phyloP scores from a whole-genome alignment of 2,329 filamentous ascomycete genomes.

The Phaeophleospora eucalypticola region DNA sequence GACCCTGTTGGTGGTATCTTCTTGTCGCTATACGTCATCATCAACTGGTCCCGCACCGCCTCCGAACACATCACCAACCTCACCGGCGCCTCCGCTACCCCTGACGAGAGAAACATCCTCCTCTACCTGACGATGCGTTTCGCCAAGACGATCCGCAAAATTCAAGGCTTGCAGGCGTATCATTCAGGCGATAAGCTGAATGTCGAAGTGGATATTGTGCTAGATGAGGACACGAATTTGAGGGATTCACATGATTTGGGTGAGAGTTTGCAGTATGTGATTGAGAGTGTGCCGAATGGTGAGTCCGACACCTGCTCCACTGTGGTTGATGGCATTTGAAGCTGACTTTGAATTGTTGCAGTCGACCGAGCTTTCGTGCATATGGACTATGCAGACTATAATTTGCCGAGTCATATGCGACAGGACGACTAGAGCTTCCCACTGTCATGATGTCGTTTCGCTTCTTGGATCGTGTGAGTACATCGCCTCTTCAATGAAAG shows the following conservation, averaged over 20 bases:
- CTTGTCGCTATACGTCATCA: constrained; percentile 73
- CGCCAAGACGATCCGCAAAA: constrained; percentile 78
- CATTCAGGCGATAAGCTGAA: constrained; percentile 82
- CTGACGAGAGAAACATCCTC: constrained; percentile 78
- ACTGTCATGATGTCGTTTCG: no score
- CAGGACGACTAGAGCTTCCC: no score
- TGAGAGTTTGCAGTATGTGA: constrained; percentile 75
- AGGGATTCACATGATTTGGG: constrained; percentile 78
- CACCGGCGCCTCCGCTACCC: constrained; percentile 71
- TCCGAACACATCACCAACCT: constrained; percentile 75
- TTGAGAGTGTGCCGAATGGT: constrained; percentile 74
- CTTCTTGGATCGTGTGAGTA: no score
- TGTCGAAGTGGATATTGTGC: constrained; percentile 77
- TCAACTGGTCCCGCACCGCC: constrained; percentile 72
- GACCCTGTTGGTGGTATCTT: constrained; percentile 74
- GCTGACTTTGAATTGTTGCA: constrained; percentile 4
- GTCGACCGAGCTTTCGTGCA: constrained; percentile 55
- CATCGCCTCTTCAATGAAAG: no score
- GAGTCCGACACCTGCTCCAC: constrained; percentile 13
- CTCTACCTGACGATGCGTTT: constrained; percentile 93
- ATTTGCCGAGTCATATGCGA: constrained; percentile 49
- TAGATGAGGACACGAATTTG: constrained; percentile 70
- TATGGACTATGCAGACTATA: constrained; percentile 49
- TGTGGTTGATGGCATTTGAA: neutral
- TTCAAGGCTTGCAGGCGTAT: constrained; percentile 80